phyloP scores from a whole-genome alignment of 495 filamentous ascomycete genomes.

The Penicillium bovifimosum region DNA sequence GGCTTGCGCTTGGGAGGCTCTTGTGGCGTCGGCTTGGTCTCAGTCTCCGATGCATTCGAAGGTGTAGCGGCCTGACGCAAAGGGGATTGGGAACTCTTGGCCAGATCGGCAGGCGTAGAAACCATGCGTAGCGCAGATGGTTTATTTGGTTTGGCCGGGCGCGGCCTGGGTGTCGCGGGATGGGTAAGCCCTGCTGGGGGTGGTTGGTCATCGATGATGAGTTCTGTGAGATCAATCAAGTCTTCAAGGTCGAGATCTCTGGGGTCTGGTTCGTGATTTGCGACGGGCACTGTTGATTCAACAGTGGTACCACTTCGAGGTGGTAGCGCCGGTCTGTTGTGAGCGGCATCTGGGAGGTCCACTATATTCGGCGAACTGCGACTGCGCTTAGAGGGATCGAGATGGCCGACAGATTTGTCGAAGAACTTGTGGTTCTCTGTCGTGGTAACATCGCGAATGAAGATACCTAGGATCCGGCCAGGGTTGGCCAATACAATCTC shows the following conservation, averaged over 20 bases:
- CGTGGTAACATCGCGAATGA: constrained; percentile 92
- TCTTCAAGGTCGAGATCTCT: constrained; percentile 45
- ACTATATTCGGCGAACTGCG: constrained; percentile 27
- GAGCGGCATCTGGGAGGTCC: constrained; percentile 22
- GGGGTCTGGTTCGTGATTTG: constrained; percentile 11
- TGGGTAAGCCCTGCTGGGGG: constrained; percentile 4
- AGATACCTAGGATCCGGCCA: constrained; percentile 73
- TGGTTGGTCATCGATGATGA: constrained; percentile 32
- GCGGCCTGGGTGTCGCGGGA: constrained; percentile 25
- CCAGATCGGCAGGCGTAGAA: constrained; percentile 16
- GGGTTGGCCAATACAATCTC: constrained; percentile 83
- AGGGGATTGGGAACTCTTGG: not conserved
- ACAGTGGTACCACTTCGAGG: constrained; percentile 19
- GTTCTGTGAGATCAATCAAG: constrained; percentile 60
- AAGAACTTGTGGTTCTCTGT: constrained; percentile 65
- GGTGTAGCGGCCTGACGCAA: not conserved
- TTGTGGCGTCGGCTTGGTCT: constrained; percentile 1
- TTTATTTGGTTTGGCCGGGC: constrained; percentile 61
- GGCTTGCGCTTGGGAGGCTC: constrained; percentile 37
- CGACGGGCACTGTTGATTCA: constrained; percentile 17
- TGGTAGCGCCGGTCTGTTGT: constrained; percentile 33
- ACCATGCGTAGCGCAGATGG: constrained; percentile 55
- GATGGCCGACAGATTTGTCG: constrained; percentile 55
- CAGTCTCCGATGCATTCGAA: not conserved
- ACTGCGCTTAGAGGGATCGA: constrained; percentile 20